These are phyloP conservation scores for Tetradesmus lagerheimii DNA, from an alignment of 139 green algal species.

Conservation along the genomic window DNA sequence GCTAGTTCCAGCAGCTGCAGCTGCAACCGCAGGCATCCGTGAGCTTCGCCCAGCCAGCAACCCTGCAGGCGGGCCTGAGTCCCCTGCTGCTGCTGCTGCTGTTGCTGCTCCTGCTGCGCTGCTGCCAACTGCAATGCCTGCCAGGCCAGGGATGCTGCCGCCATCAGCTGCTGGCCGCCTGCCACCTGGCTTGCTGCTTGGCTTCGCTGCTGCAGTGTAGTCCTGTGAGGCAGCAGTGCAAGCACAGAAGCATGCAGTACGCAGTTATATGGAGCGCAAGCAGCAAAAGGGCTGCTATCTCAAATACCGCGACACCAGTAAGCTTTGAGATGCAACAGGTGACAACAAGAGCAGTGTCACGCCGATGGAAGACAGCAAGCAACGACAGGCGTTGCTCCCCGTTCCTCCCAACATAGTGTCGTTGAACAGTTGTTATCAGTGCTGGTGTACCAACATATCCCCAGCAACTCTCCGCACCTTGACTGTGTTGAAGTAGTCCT, in stretches of 20 bases:
- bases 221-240: not conserved
- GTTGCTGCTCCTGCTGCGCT: not conserved
- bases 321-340: no score
- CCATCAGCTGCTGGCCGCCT: not conserved
- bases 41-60: not conserved
- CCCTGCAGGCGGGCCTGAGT: not conserved
- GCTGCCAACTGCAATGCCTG: conserved; percentile 16
- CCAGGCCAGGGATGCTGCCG: conserved; percentile 28
- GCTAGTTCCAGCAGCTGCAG: not conserved
- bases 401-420: no score
- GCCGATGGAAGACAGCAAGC: no score
- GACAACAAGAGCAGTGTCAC: no score
- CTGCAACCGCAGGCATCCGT: not conserved
- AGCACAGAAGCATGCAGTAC: conserved; percentile 1
- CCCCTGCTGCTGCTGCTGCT: conserved; percentile 11
- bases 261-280: no score
- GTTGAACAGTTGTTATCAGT: no score
- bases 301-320: no score
- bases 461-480: not conserved
- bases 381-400: no score
- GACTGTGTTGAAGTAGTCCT: conserved; percentile 28
- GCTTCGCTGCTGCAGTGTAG: not conserved
- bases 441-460: not conserved
- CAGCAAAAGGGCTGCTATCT: no score
- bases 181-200: not conserved